Base-by-base conservation (phyloP, 257 asterid genomes). In the Parsonsia alboflavescens region DNA sequence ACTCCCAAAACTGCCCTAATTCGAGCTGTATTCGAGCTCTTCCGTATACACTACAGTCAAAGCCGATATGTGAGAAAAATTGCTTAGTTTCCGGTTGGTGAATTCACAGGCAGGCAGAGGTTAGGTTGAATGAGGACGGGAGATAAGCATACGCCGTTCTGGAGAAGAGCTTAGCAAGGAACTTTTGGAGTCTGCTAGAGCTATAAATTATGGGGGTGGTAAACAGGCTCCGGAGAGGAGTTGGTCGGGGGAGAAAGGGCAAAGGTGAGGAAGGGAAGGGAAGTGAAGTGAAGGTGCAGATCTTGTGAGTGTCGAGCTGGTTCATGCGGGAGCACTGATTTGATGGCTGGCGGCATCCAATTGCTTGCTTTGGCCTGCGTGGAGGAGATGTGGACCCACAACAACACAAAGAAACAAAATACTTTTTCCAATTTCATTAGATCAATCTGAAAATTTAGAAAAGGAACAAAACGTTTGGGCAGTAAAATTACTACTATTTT, bases 201-300 rank as follows among this genome's bases (percentile, higher is more conserved):
- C 50, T 30, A 4, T 48, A 22, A 30, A 46, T 0, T 11, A 69
- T 12, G n/a, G 58, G 41, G 58, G 24, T 5, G 22, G 73, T 22
- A 22, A 68, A 44, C 19, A 19, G 7, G 65, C 9, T 6, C 16
- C 9, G 17, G 63, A 30, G 30, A 53, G 16, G 21, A 15, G 74
- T 36, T 48, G 59, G 45, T 24, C 24, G 30, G 70, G 63, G 75
- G 2, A 11, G 75, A 5, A 6, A 33, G 62, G 39, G 49, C 6
- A 19, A 61, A 30, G 13, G 69, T 26, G 50, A 49, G 63, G 44
- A 15, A 52, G 13, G 17, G 41, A 33, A 21, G 80, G 79, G n/a
- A n/a, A n/a, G n/a, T n/a, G n/a, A n/a, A 52, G 13, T 39, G 41
- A 33, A 21, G 80, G 79, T 41, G 70, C 56, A 82, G 75, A 80